Evolutionary conservation across 1,139 yeast genomes (phyloP).

Genomic region (Hansenula sp.): DNA sequence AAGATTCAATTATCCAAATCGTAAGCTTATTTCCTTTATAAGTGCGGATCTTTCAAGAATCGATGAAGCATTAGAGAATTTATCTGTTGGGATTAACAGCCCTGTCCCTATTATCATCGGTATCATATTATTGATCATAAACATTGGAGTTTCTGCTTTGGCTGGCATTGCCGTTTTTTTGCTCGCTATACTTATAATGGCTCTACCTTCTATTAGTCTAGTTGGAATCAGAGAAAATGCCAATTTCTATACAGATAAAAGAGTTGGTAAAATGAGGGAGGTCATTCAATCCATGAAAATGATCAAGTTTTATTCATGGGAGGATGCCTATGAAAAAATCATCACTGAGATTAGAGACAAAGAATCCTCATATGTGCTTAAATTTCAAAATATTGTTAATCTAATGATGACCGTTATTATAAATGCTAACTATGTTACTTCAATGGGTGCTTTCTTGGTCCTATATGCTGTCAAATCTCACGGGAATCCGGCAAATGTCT

Average conservation of each 20-base stretch:
- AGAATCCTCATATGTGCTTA: slow-evolving; percentile 42
- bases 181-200: slow-evolving; percentile 23
- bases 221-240: slow-evolving; percentile 39
- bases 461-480: slow-evolving; percentile 46
- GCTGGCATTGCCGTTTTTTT: slow-evolving; percentile 57
- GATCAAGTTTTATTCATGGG: slow-evolving; percentile 59
- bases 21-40: slow-evolving; percentile 65
- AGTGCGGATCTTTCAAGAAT: slow-evolving; percentile 76
- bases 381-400: slow-evolving; percentile 49
- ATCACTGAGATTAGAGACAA: slow-evolving; percentile 37
- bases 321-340: slow-evolving; percentile 46
- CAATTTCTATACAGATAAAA: slow-evolving; percentile 41
- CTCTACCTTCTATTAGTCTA: slow-evolving; percentile 32
- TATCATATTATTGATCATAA: slow-evolving; percentile 56
- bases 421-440: slow-evolving; percentile 58
- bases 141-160: slow-evolving; percentile 67
- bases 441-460: slow-evolving; percentile 68
- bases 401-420: slow-evolving; percentile 52
- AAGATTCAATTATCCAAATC: slow-evolving; percentile 53
- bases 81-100: slow-evolving; percentile 56
- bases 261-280: slow-evolving; percentile 50
- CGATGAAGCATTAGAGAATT: slow-evolving; percentile 66
- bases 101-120: slow-evolving; percentile 55
- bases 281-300: slow-evolving; percentile 47
- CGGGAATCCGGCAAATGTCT: slow-evolving; percentile 61